Evolutionary conservation across 2,329 filamentous ascomycete genomes (phyloP).

Genomic region (Bimuria novae-zelandiae): DNA sequence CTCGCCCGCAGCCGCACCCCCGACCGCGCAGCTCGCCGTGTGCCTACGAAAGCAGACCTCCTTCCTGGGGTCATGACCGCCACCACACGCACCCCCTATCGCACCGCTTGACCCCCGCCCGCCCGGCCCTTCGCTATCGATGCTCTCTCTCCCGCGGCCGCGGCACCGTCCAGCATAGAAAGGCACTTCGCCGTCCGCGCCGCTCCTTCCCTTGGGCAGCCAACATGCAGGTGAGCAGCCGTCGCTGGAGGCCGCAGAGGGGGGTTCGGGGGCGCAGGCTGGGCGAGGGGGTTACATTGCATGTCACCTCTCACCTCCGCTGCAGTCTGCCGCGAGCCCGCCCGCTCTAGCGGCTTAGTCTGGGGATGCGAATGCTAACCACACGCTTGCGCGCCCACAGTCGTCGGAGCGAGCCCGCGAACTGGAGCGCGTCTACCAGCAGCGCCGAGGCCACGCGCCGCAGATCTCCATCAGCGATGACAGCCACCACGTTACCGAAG

Average conservation of each 20-base stretch:
- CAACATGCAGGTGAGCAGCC: slow-evolving; percentile 17
- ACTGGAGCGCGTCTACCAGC: slow-evolving; percentile 55
- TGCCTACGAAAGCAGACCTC: slow-evolving; percentile 5
- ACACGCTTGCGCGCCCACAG: slow-evolving; percentile 30
- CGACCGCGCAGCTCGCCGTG: slow-evolving; percentile 6
- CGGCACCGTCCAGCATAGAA: slow-evolving; percentile 9
- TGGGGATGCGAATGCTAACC: slow-evolving; percentile 35
- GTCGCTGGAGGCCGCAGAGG: not conserved
- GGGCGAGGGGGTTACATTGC: not conserved
- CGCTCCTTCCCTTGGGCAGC: slow-evolving; percentile 6
- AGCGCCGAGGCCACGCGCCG: slow-evolving; percentile 62
- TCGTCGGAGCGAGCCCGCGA: slow-evolving; percentile 50
- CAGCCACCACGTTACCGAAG: slow-evolving; percentile 91
- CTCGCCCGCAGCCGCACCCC: not conserved
- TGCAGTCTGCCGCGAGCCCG: slow-evolving; percentile 9
- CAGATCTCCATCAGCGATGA: slow-evolving; percentile 80
- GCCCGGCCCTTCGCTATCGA: slow-evolving; percentile 14
- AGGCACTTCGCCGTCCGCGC: slow-evolving; percentile 3
- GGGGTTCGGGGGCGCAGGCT: not conserved
- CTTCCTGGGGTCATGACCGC: slow-evolving; percentile 14
- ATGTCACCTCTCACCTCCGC: slow-evolving; percentile 8
- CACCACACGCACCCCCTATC: slow-evolving; percentile 15
- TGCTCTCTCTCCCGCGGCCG: slow-evolving; percentile 12
- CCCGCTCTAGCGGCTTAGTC: not conserved
- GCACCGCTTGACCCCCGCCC: slow-evolving; percentile 7